Percentiles rank a stretch among this genome's conserved stretches.
phyloP scores from a whole-genome alignment of 2,329 filamentous ascomycete genomes.

The Aspergillus sp. region DNA sequence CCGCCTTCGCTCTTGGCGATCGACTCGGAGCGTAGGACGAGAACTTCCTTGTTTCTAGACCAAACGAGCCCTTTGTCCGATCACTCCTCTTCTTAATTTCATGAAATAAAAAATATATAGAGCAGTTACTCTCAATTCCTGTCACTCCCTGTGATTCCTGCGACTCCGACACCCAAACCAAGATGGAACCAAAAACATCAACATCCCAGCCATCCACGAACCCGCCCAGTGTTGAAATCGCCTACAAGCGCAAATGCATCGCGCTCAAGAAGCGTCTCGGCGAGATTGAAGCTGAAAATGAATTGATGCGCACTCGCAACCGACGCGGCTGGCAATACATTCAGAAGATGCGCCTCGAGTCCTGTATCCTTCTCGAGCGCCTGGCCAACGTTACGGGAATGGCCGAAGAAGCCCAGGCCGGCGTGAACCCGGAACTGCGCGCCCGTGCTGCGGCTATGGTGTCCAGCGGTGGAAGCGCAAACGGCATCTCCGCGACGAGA shows the following conservation, averaged over 20 bases:
- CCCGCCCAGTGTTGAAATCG: conserved; percentile 90
- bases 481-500: conserved; percentile 19
- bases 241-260: conserved; percentile 95
- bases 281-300: conserved; percentile 90
- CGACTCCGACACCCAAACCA: background rate
- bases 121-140: background rate
- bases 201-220: conserved; percentile 43
- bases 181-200: conserved; percentile 31
- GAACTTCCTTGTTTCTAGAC: conserved; percentile 4
- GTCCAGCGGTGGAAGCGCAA: conserved; percentile 24
- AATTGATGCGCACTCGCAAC: conserved; percentile 76
- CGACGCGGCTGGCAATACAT: conserved; percentile 78
- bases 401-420: conserved; percentile 38
- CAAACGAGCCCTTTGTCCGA: background rate
- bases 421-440: conserved; percentile 36
- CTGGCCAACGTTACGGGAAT: conserved; percentile 43
- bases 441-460: conserved; percentile 36
- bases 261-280: conserved; percentile 87
- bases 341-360: conserved; percentile 78
- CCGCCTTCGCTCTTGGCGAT: conserved; percentile 13
- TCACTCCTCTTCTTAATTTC: background rate
- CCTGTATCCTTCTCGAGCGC: conserved; percentile 44
- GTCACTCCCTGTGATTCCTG: background rate
- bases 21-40: background rate
- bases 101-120: background rate